Evolutionary conservation across 306 rosid genomes (phyloP).

Genomic region (Vachellia collinsii): DNA sequence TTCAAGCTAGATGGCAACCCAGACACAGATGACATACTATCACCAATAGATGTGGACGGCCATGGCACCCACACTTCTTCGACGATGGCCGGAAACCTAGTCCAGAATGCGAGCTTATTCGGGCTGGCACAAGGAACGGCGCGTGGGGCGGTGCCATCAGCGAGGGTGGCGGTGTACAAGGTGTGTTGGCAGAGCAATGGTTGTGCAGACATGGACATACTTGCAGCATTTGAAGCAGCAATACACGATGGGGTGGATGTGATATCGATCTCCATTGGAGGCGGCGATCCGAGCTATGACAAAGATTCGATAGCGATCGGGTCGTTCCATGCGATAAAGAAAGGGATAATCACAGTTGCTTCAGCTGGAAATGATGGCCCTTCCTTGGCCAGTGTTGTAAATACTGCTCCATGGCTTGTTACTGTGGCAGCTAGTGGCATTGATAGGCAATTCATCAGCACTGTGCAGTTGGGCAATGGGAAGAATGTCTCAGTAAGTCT

Average conservation of each 20-base stretch:
- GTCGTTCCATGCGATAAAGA: slow-evolving; percentile 83
- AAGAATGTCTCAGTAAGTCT: slow-evolving; percentile 64
- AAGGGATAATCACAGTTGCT: slow-evolving; percentile 74
- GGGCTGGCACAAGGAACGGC: slow-evolving; percentile 78
- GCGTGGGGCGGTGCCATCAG: slow-evolving; percentile 78
- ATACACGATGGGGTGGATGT: slow-evolving; percentile 87
- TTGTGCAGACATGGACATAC: slow-evolving; percentile 85
- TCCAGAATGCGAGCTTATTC: slow-evolving; percentile 65
- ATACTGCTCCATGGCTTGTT: slow-evolving; percentile 85
- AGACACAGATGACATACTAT: slow-evolving; percentile 59
- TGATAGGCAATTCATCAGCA: slow-evolving; percentile 70
- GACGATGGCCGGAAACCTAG: slow-evolving; percentile 61
- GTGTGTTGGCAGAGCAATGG: slow-evolving; percentile 74
- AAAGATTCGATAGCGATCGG: slow-evolving; percentile 68
- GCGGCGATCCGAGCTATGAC: slow-evolving; percentile 48
- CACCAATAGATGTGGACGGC: slow-evolving; percentile 78
- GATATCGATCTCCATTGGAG: slow-evolving; percentile 83
- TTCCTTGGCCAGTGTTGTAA: slow-evolving; percentile 45
- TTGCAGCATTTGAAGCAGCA: slow-evolving; percentile 92
- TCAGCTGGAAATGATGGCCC: slow-evolving; percentile 92
- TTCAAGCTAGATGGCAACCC: slow-evolving; percentile 68
- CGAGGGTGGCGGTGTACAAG: slow-evolving; percentile 82
- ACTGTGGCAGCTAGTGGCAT: slow-evolving; percentile 91
- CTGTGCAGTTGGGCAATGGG: slow-evolving; percentile 69
- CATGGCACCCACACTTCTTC: slow-evolving; percentile 94